Conservation (phyloP, 106 monocot species). For the Dendrobium catenatum region DNA sequence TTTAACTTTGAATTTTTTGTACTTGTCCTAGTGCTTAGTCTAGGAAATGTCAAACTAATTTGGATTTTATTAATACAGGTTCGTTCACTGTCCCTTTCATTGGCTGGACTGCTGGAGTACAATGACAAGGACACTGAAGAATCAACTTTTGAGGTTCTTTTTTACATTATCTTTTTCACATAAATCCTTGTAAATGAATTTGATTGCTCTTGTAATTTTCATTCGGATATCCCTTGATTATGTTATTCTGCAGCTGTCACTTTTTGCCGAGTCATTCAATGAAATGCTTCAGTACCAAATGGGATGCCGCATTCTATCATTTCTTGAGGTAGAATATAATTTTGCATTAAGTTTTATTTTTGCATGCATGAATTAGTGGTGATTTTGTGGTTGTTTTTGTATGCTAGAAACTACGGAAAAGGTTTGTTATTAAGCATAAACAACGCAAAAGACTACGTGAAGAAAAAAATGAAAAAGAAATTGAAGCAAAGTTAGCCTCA, state of each 20-base stretch:
- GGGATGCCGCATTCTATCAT: conserved; percentile 73
- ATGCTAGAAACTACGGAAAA: conserved; percentile 58
- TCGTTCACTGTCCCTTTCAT: conserved; percentile 72
- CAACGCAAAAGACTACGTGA: conserved; percentile 67
- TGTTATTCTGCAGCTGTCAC: conserved; percentile 58
- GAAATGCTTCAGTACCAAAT: conserved; percentile 98
- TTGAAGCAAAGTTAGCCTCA: conserved; percentile 18
- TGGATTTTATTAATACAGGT: conserved; percentile 37
- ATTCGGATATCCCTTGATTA: background rate
- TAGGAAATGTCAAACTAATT: background rate
- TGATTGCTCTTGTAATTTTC: background rate
- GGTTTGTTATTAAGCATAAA: conserved; percentile 40
- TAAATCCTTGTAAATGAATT: background rate
- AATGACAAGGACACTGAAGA: conserved; percentile 92
- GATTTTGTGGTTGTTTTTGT: background rate
- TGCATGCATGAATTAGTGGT: background rate
- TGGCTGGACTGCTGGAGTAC: conserved; percentile 89
- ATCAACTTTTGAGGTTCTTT: conserved; percentile 88
- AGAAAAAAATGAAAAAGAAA: conserved; percentile 36
- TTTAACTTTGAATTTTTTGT: conserved; percentile 1
- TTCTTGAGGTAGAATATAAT: conserved; percentile 64
- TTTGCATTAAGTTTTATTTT: background rate
- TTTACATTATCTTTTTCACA: background rate
- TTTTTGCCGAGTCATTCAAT: conserved; percentile 89
- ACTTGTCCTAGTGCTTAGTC: background rate